Evolutionary conservation across 805 yeast species (phyloP), one percentile per base, ranked within the genome.

Genomic region (Candida sithepensis): DNA sequence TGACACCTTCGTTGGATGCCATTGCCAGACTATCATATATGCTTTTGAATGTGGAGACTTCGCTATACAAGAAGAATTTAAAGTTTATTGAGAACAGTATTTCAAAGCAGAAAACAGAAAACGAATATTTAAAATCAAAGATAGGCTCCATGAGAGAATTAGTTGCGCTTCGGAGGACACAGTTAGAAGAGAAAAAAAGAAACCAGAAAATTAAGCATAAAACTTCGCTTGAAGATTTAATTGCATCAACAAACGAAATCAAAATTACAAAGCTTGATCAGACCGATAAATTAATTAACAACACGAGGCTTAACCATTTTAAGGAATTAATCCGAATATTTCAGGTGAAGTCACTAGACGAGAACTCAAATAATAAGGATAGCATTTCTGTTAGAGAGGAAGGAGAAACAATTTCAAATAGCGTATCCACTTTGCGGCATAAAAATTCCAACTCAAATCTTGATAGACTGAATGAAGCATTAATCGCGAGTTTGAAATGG

Each of bases 11-110:
- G 2, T 24, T 45, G 4, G 61, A 53, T 9, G 52, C 68, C 1
- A 52, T 59, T 6, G 64, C 67, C 1, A 52, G 62, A 40, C 46
- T 67, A 41, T 61, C 70, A 1, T 61, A 62, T 41, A 61, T 64
- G 58, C 48, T 67, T 12, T 41, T 66, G 41, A 60, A 54, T 37
- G 64, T 66, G 23, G 67, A 64, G 39, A 50, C 56, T 4, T 18
- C 57, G 5, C 56, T 56, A 34, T 47, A 40, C 16, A 55, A 49
- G 39, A 55, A 49, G 21, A 51, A 50, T 18, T 36, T 61, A 22
- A 41, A 50, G 13, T 42, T 23, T 16, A 30, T 52, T 41, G 44
- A 42, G 10, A 19, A n/a, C 2, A 47, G 44, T 16, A 39, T 54
- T 21, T 33, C 50, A 16, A 41, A 43, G 12, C 48, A 50, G 20